These are phyloP conservation scores for Eragrostis nindensis DNA, from an alignment of 176 grass and related monocot species.

Conservation along the genomic window DNA sequence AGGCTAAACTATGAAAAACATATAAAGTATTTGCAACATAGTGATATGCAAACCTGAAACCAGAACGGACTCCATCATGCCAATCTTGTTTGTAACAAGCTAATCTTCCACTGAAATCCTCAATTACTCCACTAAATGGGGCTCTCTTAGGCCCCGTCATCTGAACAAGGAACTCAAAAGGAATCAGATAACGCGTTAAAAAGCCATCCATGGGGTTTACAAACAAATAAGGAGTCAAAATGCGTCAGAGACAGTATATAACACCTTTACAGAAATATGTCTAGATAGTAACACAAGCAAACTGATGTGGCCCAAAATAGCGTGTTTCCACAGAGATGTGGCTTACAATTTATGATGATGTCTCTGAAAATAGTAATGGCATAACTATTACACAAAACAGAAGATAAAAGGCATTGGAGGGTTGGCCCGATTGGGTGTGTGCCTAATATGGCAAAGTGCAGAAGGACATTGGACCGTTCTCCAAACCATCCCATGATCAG, in stretches of 20 bases:
- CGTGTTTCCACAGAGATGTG: slow-evolving; percentile 16
- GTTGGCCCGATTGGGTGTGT: too few relatives aligned
- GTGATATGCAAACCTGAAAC: slow-evolving; percentile 56
- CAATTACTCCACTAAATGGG: slow-evolving; percentile 61
- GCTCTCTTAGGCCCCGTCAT: slow-evolving; percentile 31
- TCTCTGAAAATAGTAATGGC: neutral
- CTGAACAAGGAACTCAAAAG: slow-evolving; percentile 25
- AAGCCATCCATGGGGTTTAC: slow-evolving; percentile 10
- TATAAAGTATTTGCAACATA: slow-evolving; percentile 10
- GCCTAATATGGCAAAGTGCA: slow-evolving; percentile 15
- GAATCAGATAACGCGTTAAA: slow-evolving; percentile 15
- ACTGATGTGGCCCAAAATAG: neutral
- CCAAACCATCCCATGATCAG: neutral
- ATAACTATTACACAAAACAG: slow-evolving; percentile 25
- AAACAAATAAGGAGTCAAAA: slow-evolving; percentile 2
- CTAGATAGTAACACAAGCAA: neutral
- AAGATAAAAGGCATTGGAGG: too few relatives aligned
- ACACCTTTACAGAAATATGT: slow-evolving; percentile 6
- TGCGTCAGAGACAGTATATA: neutral
- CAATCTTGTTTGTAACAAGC: slow-evolving; percentile 84
- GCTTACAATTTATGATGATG: neutral
- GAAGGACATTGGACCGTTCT: neutral
- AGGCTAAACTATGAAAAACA: neutral
- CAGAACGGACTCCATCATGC: slow-evolving; percentile 53
- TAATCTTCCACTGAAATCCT: slow-evolving; percentile 80